phyloP scores from a whole-genome alignment of 106 monocot species.

The Dendrobium chrysotoxum region DNA sequence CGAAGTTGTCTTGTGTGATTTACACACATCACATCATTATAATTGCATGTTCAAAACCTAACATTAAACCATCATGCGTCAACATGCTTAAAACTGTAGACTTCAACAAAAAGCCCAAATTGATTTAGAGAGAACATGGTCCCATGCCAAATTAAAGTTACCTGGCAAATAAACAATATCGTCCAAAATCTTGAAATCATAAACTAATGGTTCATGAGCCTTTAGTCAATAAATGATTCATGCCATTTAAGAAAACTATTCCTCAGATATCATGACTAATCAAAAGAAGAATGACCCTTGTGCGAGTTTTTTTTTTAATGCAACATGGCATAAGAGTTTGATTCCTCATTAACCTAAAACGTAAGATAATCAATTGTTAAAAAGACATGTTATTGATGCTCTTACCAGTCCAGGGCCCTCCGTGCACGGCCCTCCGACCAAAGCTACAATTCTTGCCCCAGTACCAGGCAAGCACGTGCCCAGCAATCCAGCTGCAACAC shows the following conservation, averaged over 20 bases:
- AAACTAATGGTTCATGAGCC: background rate
- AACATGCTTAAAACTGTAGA: background rate
- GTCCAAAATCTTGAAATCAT: background rate
- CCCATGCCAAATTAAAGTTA: background rate
- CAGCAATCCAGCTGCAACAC: conserved; percentile 83
- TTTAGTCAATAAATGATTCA: background rate
- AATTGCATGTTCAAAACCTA: no score
- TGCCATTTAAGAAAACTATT: background rate
- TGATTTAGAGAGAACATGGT: background rate
- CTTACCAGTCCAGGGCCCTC: conserved; percentile 97
- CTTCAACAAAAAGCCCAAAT: background rate
- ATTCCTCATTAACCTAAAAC: background rate
- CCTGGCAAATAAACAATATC: background rate
- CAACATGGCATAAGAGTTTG: background rate
- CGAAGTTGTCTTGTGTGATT: no score
- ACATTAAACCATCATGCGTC: background rate
- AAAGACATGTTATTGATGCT: background rate
- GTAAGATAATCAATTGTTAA: background rate
- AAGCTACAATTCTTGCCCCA: conserved; percentile 86
- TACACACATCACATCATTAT: no score
- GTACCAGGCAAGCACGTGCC: conserved; percentile 94
- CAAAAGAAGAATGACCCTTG: background rate
- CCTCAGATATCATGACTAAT: background rate
- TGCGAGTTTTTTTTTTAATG: background rate
- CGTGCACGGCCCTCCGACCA: conserved; percentile 94